Evolutionary conservation across 257 asterid genomes (phyloP), one percentile per base, ranked within the genome.

Genomic region (Lithospermum erythrorhizon): DNA sequence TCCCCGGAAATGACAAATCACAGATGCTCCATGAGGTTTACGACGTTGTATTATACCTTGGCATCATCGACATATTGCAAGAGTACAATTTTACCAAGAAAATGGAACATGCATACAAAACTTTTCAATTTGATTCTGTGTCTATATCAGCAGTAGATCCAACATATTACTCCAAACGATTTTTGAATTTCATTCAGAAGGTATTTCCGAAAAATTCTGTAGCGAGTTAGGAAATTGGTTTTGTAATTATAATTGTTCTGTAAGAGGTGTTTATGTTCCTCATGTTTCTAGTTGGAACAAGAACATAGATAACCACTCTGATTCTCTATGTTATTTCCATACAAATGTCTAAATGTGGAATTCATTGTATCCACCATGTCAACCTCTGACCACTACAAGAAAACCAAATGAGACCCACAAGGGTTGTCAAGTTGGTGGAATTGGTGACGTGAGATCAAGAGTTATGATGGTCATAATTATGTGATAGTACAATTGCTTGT

Each of bases 91-190:
- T 93, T 20, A 72, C 72, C 59, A 93, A 93, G 81, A 93, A 86
- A 95, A 67, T 89, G 0, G 97, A 93, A 41, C 98, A 83, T 20
- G 85, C 95, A 35, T 89, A 84, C 66, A 89, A 93, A 67, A 81
- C 97, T 48, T 41, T 89, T 68, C 94, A 86, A 58, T 93, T 89
- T 62, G 93, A 91, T 66, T 82, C 98, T 3, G 22, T 88, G 20
- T 84, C 87, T 53, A 89, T 93, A 59, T 93, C 98, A 7, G 94
- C 96, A 0, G 98, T 89, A 11, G 95, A 89, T 53, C 97, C 98
- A 10, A 78, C 73, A 18, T 93, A 79, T 75, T 93, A 93, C 80
- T 93, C 98, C 0, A 62, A 77, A 49, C 89, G 97, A 55, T 86
- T 93, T 67, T 69, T 93, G 57, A 88, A 84, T 19, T 93, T 93